These are phyloP conservation scores for Ramaria sp. DNA, from an alignment of 768 basidiomycete genomes.

Conservation along the genomic window DNA sequence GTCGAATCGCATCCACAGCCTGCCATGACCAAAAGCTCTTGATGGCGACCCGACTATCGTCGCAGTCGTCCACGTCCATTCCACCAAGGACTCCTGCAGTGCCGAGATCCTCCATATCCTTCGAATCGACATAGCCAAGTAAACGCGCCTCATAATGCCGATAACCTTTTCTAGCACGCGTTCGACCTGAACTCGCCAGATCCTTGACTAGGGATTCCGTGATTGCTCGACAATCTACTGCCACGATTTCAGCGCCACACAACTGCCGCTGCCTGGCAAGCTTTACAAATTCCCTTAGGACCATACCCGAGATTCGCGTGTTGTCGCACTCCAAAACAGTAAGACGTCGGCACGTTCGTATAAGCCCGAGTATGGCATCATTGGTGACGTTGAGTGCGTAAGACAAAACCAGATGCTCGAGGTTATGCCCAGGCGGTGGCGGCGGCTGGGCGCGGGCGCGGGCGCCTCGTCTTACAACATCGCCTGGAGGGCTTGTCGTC, in stretches of 20 bases:
- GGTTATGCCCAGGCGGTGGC: conserved; percentile 45
- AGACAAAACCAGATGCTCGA: conserved; percentile 67
- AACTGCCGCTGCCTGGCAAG: conserved; percentile 37
- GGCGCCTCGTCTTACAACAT: conserved; percentile 12
- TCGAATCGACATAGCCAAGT: conserved; percentile 58
- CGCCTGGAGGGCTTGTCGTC: conserved; percentile 31
- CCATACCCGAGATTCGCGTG: conserved; percentile 53
- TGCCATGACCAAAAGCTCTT: conserved; percentile 86
- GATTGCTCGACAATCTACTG: conserved; percentile 67
- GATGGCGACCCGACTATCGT: conserved; percentile 56
- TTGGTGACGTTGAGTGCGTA: conserved; percentile 55
- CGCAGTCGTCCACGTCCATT: conserved; percentile 62
- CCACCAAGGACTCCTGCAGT: conserved; percentile 5
- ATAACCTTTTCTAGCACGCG: conserved; percentile 66
- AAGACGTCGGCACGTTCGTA: conserved; percentile 52
- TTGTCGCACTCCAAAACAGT: conserved; percentile 68
- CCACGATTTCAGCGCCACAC: conserved; percentile 47
- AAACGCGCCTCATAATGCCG: conserved; percentile 62
- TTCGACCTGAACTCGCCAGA: conserved; percentile 29
- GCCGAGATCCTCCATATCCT: conserved; percentile 57
- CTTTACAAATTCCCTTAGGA: conserved; percentile 60
- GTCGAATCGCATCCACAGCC: conserved; percentile 67
- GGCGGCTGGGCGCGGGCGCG: conserved; percentile 15
- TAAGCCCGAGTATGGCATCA: conserved; percentile 50
- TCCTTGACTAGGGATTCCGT: conserved; percentile 55